Evolutionary conservation across 1,284 basidiomycete genomes (phyloP).

Genomic region (Rhodotorula sp.): DNA sequence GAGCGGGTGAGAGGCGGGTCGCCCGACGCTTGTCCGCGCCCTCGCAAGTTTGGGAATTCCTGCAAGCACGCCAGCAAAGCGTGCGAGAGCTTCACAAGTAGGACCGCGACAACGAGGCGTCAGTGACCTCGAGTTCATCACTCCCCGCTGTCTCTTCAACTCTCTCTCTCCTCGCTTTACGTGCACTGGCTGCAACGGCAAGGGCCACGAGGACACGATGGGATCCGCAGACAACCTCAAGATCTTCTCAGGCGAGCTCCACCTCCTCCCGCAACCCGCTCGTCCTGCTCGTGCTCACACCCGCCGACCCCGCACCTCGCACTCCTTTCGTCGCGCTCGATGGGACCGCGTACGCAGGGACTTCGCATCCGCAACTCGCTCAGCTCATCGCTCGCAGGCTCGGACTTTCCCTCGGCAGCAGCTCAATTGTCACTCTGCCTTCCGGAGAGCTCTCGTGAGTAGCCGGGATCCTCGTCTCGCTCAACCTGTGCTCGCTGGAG

Average conservation of each 20-base stretch:
- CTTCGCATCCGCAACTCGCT: slow-evolving; percentile 84
- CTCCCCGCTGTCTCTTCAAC: too few relatives aligned
- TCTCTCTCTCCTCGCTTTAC: too few relatives aligned
- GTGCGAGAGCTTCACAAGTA: too few relatives aligned
- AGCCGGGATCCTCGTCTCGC: neutral
- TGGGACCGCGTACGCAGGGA: slow-evolving; percentile 40
- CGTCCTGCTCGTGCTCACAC: too few relatives aligned
- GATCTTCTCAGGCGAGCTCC: slow-evolving; percentile 29
- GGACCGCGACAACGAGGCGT: too few relatives aligned
- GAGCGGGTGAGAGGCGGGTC: too few relatives aligned
- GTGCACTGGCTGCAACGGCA: neutral
- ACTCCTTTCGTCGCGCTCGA: neutral
- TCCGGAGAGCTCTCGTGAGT: slow-evolving; percentile 37
- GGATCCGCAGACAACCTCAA: slow-evolving; percentile 26
- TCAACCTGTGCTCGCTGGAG: slow-evolving; percentile 43
- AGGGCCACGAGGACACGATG: neutral
- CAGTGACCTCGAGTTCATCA: too few relatives aligned
- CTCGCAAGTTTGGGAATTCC: too few relatives aligned
- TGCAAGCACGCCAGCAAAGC: too few relatives aligned
- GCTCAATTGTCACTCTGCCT: slow-evolving; percentile 28
- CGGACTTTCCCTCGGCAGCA: slow-evolving; percentile 40
- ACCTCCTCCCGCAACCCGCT: neutral
- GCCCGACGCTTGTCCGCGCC: too few relatives aligned
- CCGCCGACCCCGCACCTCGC: too few relatives aligned
- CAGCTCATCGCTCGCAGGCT: slow-evolving; percentile 90